These are phyloP conservation scores for Vaccinium myrtillus DNA, from an alignment of 148 eudicot species.

Conservation along the genomic window DNA sequence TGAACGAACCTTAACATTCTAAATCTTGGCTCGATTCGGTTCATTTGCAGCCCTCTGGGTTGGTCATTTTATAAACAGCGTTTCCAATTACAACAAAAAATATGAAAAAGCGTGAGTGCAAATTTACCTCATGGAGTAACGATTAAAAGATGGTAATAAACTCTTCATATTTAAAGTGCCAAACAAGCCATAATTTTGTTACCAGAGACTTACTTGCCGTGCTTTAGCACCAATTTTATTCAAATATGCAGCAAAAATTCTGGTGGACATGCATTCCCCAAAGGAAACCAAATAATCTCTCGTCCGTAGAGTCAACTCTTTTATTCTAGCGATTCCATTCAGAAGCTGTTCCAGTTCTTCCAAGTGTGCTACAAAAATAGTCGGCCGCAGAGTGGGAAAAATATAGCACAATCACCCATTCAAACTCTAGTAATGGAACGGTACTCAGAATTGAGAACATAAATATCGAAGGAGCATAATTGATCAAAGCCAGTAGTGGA, in stretches of 20 bases:
- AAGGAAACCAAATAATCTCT: constrained; percentile 60
- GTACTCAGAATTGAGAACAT: not conserved
- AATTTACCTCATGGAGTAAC: not conserved
- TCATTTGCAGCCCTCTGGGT: too few species aligned
- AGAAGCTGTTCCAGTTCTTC: constrained; percentile 59
- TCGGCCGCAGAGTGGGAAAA: not conserved
- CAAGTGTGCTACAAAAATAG: constrained; percentile 33
- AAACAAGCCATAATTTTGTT: not conserved
- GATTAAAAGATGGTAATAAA: not conserved
- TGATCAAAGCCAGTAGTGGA: not conserved
- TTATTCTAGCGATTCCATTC: constrained; percentile 59
- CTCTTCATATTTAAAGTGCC: not conserved
- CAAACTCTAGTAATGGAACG: not conserved
- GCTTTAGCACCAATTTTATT: constrained; percentile 52
- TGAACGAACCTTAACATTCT: too few species aligned
- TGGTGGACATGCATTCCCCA: constrained; percentile 67
- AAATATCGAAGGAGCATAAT: not conserved
- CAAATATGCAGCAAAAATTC: constrained; percentile 51
- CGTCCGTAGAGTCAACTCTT: constrained; percentile 56
- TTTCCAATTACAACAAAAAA: not conserved
- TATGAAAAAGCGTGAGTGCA: not conserved
- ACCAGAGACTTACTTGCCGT: constrained; percentile 46
- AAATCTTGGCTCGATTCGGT: too few species aligned
- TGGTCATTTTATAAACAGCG: too few species aligned
- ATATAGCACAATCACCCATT: not conserved